Conservation (phyloP, 2,329 filamentous ascomycete genomes). For the Neodidymelliopsis sp. region DNA sequence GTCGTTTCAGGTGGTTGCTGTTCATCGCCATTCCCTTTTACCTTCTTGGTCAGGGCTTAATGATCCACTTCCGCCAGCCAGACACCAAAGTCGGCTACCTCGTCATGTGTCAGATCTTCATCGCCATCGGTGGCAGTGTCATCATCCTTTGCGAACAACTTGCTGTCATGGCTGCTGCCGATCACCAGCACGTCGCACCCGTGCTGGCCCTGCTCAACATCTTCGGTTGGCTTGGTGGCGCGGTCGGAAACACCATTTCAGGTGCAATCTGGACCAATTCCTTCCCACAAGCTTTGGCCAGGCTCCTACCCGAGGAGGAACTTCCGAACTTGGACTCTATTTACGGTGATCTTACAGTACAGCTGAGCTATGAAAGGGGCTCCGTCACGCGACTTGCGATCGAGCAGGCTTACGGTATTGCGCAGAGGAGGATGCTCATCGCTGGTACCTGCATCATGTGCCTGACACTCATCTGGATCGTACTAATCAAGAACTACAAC, state of each 20-base stretch:
- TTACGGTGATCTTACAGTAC: constrained; percentile 51
- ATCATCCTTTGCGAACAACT: constrained; percentile 35
- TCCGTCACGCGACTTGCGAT: constrained; percentile 53
- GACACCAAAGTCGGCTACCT: constrained; percentile 40
- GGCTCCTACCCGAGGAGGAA: constrained; percentile 49
- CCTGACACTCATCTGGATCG: constrained; percentile 24
- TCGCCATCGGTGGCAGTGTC: constrained; percentile 32
- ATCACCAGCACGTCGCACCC: constrained; percentile 56
- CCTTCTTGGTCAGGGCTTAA: constrained; percentile 67
- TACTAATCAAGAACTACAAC: constrained; percentile 27
- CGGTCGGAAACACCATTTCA: constrained; percentile 59
- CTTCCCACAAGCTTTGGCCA: constrained; percentile 24
- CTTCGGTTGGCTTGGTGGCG: constrained; percentile 64
- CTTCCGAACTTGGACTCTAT: constrained; percentile 46
- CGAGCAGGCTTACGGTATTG: constrained; percentile 53
- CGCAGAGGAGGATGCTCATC: constrained; percentile 57
- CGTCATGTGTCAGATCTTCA: constrained; percentile 33
- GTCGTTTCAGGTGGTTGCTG: constrained; percentile 23
- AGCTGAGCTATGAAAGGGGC: constrained; percentile 51
- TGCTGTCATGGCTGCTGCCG: constrained; percentile 40
- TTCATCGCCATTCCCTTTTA: constrained; percentile 66
- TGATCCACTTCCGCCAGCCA: constrained; percentile 53
- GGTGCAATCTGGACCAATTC: constrained; percentile 66
- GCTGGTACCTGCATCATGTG: constrained; percentile 45
- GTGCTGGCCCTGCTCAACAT: constrained; percentile 58